Conservation (phyloP, 805 yeast species). For the Ogataea kodamae region DNA sequence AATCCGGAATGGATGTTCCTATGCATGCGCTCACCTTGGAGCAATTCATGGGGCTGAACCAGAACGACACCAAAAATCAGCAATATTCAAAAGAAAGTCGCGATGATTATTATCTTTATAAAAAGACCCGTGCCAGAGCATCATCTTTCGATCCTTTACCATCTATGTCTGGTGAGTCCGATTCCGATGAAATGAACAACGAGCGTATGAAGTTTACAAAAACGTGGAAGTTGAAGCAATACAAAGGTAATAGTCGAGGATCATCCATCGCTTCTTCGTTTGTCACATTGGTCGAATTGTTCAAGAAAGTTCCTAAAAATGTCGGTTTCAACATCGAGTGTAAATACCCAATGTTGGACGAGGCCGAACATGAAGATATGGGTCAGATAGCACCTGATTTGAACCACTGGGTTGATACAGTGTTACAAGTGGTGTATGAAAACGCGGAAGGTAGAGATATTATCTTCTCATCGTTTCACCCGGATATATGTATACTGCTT, state of each 20-base stretch:
- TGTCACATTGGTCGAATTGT: constrained; percentile 82
- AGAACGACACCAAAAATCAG: constrained; percentile 19
- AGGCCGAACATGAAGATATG: constrained; percentile 83
- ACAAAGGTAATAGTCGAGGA: constrained; percentile 92
- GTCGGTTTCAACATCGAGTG: constrained; percentile 95
- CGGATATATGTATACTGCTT: constrained; percentile 81
- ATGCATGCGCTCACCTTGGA: constrained; percentile 90
- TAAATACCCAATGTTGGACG: constrained; percentile 93
- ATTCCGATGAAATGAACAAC: constrained; percentile 33
- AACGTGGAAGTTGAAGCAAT: constrained; percentile 81
- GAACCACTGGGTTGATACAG: constrained; percentile 86
- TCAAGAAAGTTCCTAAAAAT: constrained; percentile 70
- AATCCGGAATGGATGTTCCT: constrained; percentile 92
- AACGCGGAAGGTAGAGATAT: constrained; percentile 77
- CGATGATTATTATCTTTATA: constrained; percentile 32
- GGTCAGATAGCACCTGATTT: constrained; percentile 80
- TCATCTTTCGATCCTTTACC: constrained; percentile 25
- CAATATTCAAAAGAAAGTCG: constrained; percentile 21
- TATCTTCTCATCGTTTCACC: constrained; percentile 90
- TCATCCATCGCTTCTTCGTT: constrained; percentile 86
- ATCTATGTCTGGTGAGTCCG: constrained; percentile 1
- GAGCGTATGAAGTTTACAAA: constrained; percentile 82
- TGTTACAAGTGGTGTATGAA: constrained; percentile 74
- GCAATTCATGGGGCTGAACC: constrained; percentile 67
- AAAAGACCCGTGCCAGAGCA: constrained; percentile 36